Conservation (phyloP, 2,329 filamentous ascomycete species). For the Fusarium sp. region DNA sequence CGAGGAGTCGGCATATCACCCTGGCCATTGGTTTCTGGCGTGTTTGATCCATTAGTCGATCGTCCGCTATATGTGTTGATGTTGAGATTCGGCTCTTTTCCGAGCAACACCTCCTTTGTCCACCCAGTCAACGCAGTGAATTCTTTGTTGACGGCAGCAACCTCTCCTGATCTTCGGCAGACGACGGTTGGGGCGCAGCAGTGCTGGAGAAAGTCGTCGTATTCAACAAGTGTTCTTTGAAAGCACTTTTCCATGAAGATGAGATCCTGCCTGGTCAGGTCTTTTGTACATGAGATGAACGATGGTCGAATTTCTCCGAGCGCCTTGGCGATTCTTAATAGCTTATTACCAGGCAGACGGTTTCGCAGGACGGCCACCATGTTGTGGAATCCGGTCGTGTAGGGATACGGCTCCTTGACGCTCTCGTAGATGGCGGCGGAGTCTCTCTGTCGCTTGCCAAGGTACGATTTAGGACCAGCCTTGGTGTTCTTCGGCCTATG, state of each 20-base stretch:
- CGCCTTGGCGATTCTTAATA: conserved; percentile 83
- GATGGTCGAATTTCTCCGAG: conserved; percentile 90
- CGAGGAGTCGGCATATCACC: conserved; percentile 61
- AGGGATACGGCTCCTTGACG: conserved; percentile 90
- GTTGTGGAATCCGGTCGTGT: conserved; percentile 89
- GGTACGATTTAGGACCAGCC: conserved; percentile 56
- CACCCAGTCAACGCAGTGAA: conserved; percentile 96
- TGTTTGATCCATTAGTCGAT: conserved; percentile 55
- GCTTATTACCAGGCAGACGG: conserved; percentile 80
- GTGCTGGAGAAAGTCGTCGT: conserved; percentile 90
- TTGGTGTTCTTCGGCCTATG: conserved; percentile 57
- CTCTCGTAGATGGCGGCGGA: conserved; percentile 87
- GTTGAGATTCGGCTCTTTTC: conserved; percentile 87
- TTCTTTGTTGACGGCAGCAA: conserved; percentile 95
- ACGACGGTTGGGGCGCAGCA: conserved; percentile 92
- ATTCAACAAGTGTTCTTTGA: conserved; percentile 90
- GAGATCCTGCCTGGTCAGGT: conserved; percentile 86
- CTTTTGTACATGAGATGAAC: conserved; percentile 90
- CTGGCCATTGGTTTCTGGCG: conserved; percentile 46
- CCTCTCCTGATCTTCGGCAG: conserved; percentile 89
- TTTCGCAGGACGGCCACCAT: conserved; percentile 82
- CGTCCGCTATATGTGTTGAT: conserved; percentile 66
- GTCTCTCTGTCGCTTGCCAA: conserved; percentile 72
- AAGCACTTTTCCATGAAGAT: conserved; percentile 99
- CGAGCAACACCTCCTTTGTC: conserved; percentile 88